Base-by-base conservation (phyloP, 768 basidiomycete genomes). In the Hortiboletus campestris region DNA sequence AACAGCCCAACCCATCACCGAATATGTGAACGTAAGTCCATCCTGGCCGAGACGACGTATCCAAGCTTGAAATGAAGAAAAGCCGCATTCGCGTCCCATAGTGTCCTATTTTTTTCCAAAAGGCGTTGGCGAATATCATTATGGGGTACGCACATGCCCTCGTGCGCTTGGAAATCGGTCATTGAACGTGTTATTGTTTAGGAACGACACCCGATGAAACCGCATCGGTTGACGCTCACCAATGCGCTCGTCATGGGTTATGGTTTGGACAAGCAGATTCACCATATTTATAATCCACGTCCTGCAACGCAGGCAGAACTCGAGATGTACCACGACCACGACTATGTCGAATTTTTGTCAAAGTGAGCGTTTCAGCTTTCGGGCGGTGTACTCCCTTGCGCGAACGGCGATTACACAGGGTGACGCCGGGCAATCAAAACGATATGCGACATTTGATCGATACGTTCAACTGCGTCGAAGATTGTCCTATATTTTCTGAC, bases 201-300 rank as follows among this genome's bases (percentile, higher is more conserved):
- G 96, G 94, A 97, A 82, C 84, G 89, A 46, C 96, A 99, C 75
- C 96, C 96, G 3, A 99, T 99, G 96, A 97, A 98, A 71, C 96
- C 96, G 5, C 94, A 97, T 64, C 82, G 96, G 25, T 75, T 99
- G n/a, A 94, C 96, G 3, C 73, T 99, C 51, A 98, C 97, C 17
- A 99, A 98, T 63, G 87, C 94, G 2, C 82, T 99, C 45, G 95
- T 98, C 13, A 83, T 96, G 73, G 96, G 95, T 0, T 99, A 98
- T 67, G 96, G 94, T 16, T 77, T 99, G 16, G 94, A 98, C 76
- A 92, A 96, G 62, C 88, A 91, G 62, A 96, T 99, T 66, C 91
- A 97, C 63, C 77, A 90, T 51, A 91, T 97, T 36, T 95, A 91
- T 71, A 86, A 89, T 63, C 95, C 96, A 3, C 82, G 92, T 36